phyloP scores from a whole-genome alignment of 805 yeast genomes.

The Lipomyces mesembrius region DNA sequence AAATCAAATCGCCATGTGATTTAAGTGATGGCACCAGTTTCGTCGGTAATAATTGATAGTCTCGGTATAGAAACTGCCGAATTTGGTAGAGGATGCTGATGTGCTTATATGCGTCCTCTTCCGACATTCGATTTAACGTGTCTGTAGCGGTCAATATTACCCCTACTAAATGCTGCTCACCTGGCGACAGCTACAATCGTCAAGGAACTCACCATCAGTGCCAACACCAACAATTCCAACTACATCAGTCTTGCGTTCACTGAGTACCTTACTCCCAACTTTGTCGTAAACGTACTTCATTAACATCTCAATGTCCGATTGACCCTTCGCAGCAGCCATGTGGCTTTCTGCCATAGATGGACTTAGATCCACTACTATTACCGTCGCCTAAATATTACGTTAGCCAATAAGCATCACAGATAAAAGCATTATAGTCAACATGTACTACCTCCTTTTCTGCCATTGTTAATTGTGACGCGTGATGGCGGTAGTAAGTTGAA shows the following conservation, averaged over 20 bases:
- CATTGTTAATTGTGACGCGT: conserved; percentile 26
- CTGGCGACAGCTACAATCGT: neutral
- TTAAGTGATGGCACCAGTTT: conserved; percentile 17
- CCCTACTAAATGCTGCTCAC: neutral
- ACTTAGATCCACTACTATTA: conserved; percentile 58
- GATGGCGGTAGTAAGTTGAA: no score
- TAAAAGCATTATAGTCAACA: neutral
- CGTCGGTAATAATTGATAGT: conserved; percentile 16
- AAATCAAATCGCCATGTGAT: conserved; percentile 29
- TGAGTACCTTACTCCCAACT: conserved; percentile 42
- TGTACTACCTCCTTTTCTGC: conserved; percentile 39
- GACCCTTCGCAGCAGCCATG: conserved; percentile 23
- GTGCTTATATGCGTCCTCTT: conserved; percentile 25
- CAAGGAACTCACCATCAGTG: conserved; percentile 29
- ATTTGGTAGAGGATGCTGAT: conserved; percentile 24
- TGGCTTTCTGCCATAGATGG: conserved; percentile 42
- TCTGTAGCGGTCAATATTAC: neutral
- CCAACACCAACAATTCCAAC: conserved; percentile 41
- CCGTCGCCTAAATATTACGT: conserved; percentile 45
- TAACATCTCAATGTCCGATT: conserved; percentile 28
- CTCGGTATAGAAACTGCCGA: conserved; percentile 26
- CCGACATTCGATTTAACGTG: conserved; percentile 10
- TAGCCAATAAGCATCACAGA: neutral
- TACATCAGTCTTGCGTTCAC: conserved; percentile 41
- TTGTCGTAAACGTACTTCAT: conserved; percentile 51